phyloP scores from a whole-genome alignment of 768 basidiomycete species.

The Tulasnella sp. region DNA sequence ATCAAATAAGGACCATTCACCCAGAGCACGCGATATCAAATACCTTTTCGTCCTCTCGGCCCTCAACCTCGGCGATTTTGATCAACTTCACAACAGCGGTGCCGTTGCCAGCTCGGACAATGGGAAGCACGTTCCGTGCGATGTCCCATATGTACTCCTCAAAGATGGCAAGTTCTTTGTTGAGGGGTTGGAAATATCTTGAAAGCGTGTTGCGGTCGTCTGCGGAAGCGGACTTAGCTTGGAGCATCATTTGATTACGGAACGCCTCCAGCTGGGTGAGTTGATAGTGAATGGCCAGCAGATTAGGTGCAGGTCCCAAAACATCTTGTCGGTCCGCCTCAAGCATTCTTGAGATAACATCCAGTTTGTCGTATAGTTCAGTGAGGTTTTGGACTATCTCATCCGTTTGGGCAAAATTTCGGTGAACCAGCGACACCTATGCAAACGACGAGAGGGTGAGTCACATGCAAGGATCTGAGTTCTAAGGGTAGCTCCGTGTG shows the following conservation, averaged over 20 bases:
- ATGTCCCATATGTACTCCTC: constrained; percentile 82
- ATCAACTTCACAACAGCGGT: constrained; percentile 89
- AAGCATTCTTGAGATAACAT: constrained; percentile 77
- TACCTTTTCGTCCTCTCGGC: constrained; percentile 92
- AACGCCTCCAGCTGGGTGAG: constrained; percentile 92
- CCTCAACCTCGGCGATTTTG: constrained; percentile 94
- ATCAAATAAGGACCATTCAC: neutral
- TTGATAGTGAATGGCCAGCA: constrained; percentile 88
- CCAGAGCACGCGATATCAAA: neutral
- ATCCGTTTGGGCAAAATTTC: constrained; percentile 92
- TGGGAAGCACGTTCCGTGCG: constrained; percentile 73
- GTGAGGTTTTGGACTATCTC: constrained; percentile 93
- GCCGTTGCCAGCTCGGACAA: constrained; percentile 75
- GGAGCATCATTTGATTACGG: constrained; percentile 92
- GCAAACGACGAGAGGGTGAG: constrained; percentile 17
- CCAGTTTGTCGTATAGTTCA: constrained; percentile 87
- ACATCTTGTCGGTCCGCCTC: constrained; percentile 73
- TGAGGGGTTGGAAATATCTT: constrained; percentile 84
- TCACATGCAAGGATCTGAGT: neutral
- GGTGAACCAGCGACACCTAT: constrained; percentile 93
- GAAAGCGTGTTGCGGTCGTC: constrained; percentile 68
- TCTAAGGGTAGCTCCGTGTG: neutral
- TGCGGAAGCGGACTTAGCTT: constrained; percentile 80
- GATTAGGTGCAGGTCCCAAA: constrained; percentile 83
- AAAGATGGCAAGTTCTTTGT: constrained; percentile 77